phyloP scores from a whole-genome alignment of 352 stramenopile genomes.

The Peronospora belbahrii region DNA sequence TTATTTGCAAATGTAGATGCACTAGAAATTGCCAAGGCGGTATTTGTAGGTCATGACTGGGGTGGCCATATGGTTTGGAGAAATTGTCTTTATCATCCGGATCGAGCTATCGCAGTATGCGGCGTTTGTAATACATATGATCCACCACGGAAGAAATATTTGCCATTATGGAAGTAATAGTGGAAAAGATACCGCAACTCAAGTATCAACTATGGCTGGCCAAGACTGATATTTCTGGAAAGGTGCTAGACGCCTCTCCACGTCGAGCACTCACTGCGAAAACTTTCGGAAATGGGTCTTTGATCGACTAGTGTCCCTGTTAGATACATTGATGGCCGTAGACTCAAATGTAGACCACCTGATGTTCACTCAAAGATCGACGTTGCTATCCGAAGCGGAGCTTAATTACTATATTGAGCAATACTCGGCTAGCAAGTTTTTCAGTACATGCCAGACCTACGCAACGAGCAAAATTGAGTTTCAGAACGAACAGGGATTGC shows the following conservation, averaged over 20 bases:
- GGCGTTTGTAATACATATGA: slow-evolving; percentile 54
- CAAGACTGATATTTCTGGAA: slow-evolving; percentile 24
- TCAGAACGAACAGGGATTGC: slow-evolving; percentile 25
- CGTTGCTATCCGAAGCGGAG: slow-evolving; percentile 35
- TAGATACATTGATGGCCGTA: slow-evolving; percentile 24
- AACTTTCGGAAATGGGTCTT: slow-evolving; percentile 18
- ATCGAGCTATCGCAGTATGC: slow-evolving; percentile 43
- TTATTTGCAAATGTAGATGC: no score
- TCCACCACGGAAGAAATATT: slow-evolving; percentile 25
- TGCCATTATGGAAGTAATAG: slow-evolving; percentile 22
- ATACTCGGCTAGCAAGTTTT: slow-evolving; percentile 35
- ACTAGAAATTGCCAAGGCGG: slow-evolving; percentile 37
- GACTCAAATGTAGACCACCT: slow-evolving; percentile 19
- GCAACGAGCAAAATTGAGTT: slow-evolving; percentile 37
- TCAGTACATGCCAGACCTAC: slow-evolving; percentile 32
- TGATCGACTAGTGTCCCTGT: slow-evolving; percentile 13
- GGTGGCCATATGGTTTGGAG: slow-evolving; percentile 42
- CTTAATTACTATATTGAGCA: slow-evolving; percentile 40
- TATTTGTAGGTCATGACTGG: slow-evolving; percentile 68
- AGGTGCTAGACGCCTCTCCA: slow-evolving; percentile 28
- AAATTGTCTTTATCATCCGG: slow-evolving; percentile 47
- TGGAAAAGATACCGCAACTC: slow-evolving; percentile 30
- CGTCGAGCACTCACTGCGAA: slow-evolving; percentile 29
- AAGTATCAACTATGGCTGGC: slow-evolving; percentile 39
- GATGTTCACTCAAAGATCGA: slow-evolving; percentile 31